Base-by-base conservation (phyloP, 805 yeast genomes). In the Starmerella davenportii region DNA sequence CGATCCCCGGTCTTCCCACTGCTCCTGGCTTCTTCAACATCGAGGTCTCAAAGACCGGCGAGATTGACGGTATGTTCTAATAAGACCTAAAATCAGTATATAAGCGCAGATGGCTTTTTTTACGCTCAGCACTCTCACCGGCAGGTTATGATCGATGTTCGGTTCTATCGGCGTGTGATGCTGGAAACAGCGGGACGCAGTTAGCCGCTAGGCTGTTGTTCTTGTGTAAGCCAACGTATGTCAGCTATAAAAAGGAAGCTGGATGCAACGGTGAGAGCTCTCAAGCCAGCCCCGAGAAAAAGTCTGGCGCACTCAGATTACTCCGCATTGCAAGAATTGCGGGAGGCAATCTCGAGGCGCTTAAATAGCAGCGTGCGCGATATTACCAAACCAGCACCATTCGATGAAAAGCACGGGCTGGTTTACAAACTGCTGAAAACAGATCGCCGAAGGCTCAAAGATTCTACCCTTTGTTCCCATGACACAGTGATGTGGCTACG, bases 1-100 rank as follows among this genome's bases (percentile, higher is more conserved):
- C 96, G 21, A 85, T 87, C 51, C 98, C 98, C 20, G 98, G 98
- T 44, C 66, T 87, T 54, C 92, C 96, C 38, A 87, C 96, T 11
- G 84, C 79, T 59, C 79, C 90, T 49, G 96, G 95, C 18, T 87
- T 79, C 66, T 84, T 87, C 94, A 80, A 85, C 55, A 94, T 87
- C 42, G 96, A 87, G 61, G 90, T 87, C 42, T 76, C 79, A 58
- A 70, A 66, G n/a, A 79, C 80, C 34, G 98, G 96, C 38, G 82
- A 82, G 51, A 85, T 87, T 49, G 93, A 82, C 52, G 96, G 96
- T 24, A 67, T 85, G 58, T 85, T 85, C 56, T 85, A 66, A 9
- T 30, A 9, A 7, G 14, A 9, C 7, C 13, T 30, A 14, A 9
- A 30, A 15, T n/a, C n/a, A n/a, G n/a, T n/a, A n/a, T n/a, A n/a